Evolutionary conservation across 108 stramenopile species (phyloP).

Genomic region (Fistulifera pelliculosa): DNA sequence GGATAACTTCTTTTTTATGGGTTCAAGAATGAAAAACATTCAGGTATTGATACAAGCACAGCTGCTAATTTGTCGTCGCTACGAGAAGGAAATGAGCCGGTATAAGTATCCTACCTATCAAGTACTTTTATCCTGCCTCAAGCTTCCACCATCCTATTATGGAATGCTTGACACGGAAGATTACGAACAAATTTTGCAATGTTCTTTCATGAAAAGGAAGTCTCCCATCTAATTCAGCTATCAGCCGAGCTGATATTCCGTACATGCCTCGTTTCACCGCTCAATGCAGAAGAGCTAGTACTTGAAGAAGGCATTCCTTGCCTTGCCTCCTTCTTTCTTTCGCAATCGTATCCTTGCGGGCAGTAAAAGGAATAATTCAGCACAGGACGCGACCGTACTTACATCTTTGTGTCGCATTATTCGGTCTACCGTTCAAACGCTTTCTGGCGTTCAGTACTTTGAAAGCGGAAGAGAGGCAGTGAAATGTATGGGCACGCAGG

Average conservation of each 20-base stretch:
- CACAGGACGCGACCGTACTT: not conserved
- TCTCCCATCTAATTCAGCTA: slow-evolving; percentile 36
- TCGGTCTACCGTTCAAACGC: slow-evolving; percentile 36
- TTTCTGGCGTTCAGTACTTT: slow-evolving; percentile 44
- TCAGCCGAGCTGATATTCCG: slow-evolving; percentile 42
- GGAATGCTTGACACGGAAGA: slow-evolving; percentile 8
- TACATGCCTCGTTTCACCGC: slow-evolving; percentile 59
- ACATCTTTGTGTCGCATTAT: slow-evolving; percentile 28
- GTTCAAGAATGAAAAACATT: slow-evolving; percentile 35
- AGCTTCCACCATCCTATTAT: slow-evolving; percentile 21
- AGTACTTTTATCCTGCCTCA: slow-evolving; percentile 37
- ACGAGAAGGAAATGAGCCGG: slow-evolving; percentile 36
- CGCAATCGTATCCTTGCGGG: slow-evolving; percentile 15
- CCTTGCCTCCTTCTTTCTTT: slow-evolving; percentile 36
- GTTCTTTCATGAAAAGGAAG: slow-evolving; percentile 17
- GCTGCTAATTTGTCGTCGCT: slow-evolving; percentile 60
- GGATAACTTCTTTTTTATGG: slow-evolving; percentile 38
- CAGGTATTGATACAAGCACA: slow-evolving; percentile 53
- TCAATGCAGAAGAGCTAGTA: slow-evolving; percentile 80
- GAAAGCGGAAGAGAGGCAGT: slow-evolving; percentile 31
- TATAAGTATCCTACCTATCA: slow-evolving; percentile 75
- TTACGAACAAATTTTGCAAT: slow-evolving; percentile 1
- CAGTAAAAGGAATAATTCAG: slow-evolving; percentile 6
- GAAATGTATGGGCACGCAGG: slow-evolving; percentile 16
- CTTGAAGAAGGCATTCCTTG: slow-evolving; percentile 31